Evolutionary conservation across 1,284 basidiomycete species (phyloP), one percentile per base, ranked within the genome.

Genomic region (Pholiota adiposa): DNA sequence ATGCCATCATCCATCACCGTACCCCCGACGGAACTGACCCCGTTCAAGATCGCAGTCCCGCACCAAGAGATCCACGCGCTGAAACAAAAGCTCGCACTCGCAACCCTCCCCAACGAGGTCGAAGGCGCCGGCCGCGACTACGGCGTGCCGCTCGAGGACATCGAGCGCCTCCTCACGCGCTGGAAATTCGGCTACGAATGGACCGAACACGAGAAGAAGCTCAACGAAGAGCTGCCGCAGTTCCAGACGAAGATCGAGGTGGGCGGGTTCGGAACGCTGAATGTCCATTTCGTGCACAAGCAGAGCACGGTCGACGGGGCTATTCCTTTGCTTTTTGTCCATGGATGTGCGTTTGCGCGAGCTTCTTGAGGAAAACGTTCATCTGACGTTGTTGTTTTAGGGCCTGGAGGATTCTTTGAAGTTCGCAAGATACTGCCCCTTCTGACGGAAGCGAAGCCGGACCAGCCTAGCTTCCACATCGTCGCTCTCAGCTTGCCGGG

Each of bases 371-470:
- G 18, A 29, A 23, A 12, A 11, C 14, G 25, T 16, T 21, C 18
- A 5, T 34, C 38, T 53, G 6, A 51, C 23, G 3, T 6, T 11
- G 4, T 11, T 43, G 19, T n/a, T n/a, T 2, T 38, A 88, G 86
- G 86, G 86, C 85, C 86, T 0, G 85, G 87, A 31, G 77, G 78
- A 59, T 87, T 87, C 68, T 68, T 83, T 31, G 86, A 88, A 72
- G 79, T 79, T 14, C 72, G 74, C 58, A 88, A 85, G 71, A 70
- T 87, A 2, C 67, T 87, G 0, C 84, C 86, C 0, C 63, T 86
- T 2, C 70, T 88, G 61, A 75, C 75, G 0, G 67, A 72, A 1
- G 70, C 74, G 0, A 75, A 76, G 1, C 51, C 74, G 5, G 76
- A 81, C 2, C 73, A 81, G 41, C 84, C 84, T 1, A 83, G 78